A percentile compares a stretch with the other conserved stretches of the same genome.
Conservation (phyloP, 2,329 filamentous ascomycete species). For the Cylindrodendrum hubeiense region DNA sequence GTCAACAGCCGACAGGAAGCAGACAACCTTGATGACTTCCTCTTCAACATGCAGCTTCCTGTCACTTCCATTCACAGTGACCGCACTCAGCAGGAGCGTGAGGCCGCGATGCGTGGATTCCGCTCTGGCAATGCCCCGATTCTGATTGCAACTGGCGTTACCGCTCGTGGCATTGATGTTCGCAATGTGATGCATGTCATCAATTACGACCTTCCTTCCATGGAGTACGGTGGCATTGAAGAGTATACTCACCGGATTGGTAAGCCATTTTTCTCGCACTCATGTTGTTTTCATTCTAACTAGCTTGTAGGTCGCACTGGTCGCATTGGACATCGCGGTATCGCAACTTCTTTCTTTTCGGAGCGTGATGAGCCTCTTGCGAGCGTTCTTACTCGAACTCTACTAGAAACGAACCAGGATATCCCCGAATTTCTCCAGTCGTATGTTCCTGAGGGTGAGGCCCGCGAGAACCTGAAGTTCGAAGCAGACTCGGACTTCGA, state of each 20-base stretch:
- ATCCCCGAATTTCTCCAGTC: slow-evolving; percentile 85
- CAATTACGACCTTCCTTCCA: slow-evolving; percentile 88
- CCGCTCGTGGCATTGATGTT: slow-evolving; percentile 90
- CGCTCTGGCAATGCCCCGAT: slow-evolving; percentile 80
- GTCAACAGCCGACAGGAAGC: slow-evolving; percentile 84
- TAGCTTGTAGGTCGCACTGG: slow-evolving; percentile 80
- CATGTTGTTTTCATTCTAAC: slow-evolving; percentile 16
- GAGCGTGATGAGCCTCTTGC: slow-evolving; percentile 81
- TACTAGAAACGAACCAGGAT: slow-evolving; percentile 82
- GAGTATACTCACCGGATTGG: slow-evolving; percentile 97
- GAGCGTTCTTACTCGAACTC: slow-evolving; percentile 80
- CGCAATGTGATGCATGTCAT: slow-evolving; percentile 90
- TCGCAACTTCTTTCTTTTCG: slow-evolving; percentile 91
- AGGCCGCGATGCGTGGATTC: slow-evolving; percentile 91
- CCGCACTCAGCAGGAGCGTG: slow-evolving; percentile 90
- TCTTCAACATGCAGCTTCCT: slow-evolving; percentile 84
- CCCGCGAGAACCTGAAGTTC: slow-evolving; percentile 62
- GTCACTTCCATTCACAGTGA: slow-evolving; percentile 90
- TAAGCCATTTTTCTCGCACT: slow-evolving; percentile 54
- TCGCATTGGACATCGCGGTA: slow-evolving; percentile 87
- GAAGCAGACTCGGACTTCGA: slow-evolving; percentile 69
- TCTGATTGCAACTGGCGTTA: slow-evolving; percentile 86
- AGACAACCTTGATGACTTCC: slow-evolving; percentile 87
- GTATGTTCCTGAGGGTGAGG: slow-evolving; percentile 69
- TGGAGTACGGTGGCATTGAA: slow-evolving; percentile 84